A percentile compares a stretch with the other conserved stretches of the same genome.
Evolutionary conservation across 352 stramenopile genomes (phyloP).

Genomic region (Detonula confervacea): DNA sequence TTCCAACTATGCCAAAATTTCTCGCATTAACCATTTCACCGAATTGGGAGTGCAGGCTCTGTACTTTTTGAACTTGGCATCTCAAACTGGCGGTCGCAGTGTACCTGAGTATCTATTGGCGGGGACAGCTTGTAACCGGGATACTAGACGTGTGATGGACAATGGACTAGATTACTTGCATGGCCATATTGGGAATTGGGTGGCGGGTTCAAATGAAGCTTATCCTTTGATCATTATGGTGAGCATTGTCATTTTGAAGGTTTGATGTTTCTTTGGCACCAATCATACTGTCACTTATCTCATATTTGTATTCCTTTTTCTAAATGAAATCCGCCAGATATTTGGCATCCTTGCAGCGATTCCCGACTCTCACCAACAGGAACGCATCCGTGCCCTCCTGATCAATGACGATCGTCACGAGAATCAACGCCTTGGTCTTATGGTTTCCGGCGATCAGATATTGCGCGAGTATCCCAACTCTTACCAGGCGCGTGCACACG

Average conservation of each 20-base stretch:
- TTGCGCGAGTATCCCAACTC: constrained; percentile 60
- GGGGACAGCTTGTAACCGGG: constrained; percentile 50
- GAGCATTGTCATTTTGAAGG: constrained; percentile 2
- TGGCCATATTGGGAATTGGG: constrained; percentile 54
- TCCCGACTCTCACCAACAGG: constrained; percentile 72
- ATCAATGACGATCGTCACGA: constrained; percentile 55
- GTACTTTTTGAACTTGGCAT: constrained; percentile 61
- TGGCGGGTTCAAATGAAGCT: constrained; percentile 14
- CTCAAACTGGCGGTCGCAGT: constrained; percentile 51
- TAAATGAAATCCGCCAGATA: constrained; percentile 40
- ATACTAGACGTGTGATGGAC: constrained; percentile 62
- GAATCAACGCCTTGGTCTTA: constrained; percentile 37
- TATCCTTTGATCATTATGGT: constrained; percentile 40
- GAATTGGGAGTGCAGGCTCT: constrained; percentile 64
- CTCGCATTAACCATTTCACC: constrained; percentile 49
- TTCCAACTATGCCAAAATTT: constrained; percentile 33
- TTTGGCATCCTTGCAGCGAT: constrained; percentile 70
- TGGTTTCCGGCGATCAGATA: constrained; percentile 52
- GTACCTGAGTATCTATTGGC: constrained; percentile 78
- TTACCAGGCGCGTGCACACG: constrained; percentile 32
- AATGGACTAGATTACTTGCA: constrained; percentile 56
- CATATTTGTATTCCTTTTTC: neutral
- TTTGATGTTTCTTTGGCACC: constrained; percentile 25
- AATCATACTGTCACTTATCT: constrained; percentile 12
- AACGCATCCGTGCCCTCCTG: constrained; percentile 72